Evolutionary conservation across 768 basidiomycete genomes (phyloP).

Genomic region (Kwoniella mangroviensis): DNA sequence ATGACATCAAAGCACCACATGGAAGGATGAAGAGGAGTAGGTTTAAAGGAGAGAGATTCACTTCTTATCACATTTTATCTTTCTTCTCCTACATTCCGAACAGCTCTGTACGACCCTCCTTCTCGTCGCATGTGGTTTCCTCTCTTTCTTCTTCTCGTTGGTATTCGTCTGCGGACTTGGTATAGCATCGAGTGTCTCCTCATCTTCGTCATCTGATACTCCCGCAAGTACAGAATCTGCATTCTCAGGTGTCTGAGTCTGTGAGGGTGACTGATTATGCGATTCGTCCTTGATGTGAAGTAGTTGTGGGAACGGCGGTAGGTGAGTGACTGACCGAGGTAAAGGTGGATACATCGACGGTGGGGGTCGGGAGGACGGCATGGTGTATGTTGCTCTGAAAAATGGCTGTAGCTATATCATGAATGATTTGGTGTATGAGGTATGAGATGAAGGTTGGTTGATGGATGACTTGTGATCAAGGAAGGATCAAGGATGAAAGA

Average conservation of each 20-base stretch:
- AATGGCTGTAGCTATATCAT: not conserved
- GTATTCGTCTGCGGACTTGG: constrained; percentile 7
- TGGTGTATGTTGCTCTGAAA: not conserved
- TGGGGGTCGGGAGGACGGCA: constrained; percentile 24
- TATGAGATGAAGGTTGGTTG: not conserved
- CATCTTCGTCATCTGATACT: constrained; percentile 24
- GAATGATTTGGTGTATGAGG: not conserved
- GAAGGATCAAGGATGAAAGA: too few relatives aligned
- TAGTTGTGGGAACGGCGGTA: constrained; percentile 37
- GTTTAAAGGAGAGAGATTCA: constrained; percentile 20
- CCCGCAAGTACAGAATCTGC: constrained; percentile 3
- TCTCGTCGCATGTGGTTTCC: constrained; percentile 49
- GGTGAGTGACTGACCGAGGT: constrained; percentile 22
- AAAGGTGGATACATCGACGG: constrained; percentile 33
- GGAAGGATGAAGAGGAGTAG: not conserved
- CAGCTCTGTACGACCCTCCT: constrained; percentile 57
- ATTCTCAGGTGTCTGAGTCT: not conserved
- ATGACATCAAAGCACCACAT: too few relatives aligned
- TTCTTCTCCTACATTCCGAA: constrained; percentile 57
- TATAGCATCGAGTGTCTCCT: not conserved
- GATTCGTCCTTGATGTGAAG: constrained; percentile 27
- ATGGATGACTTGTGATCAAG: too few relatives aligned
- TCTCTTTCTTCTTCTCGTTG: constrained; percentile 23
- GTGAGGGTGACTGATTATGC: constrained; percentile 4
- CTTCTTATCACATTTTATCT: constrained; percentile 58